phyloP scores from a whole-genome alignment of 257 asterid species.

The Agastache rugosa region DNA sequence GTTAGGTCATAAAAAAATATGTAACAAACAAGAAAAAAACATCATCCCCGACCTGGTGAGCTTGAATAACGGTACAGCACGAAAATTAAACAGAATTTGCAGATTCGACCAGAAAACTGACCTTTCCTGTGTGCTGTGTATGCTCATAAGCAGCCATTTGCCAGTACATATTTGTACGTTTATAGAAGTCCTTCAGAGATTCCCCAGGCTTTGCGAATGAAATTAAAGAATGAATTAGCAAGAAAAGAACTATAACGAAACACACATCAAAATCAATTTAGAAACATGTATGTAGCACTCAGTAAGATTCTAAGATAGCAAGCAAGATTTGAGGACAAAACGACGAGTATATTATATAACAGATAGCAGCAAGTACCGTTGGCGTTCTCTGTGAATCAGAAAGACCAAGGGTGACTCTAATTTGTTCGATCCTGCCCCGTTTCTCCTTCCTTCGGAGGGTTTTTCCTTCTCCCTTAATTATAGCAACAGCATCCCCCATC shows the following conservation, averaged over 20 bases:
- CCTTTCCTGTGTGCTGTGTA: conserved; percentile 99
- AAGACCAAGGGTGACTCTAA: conserved; percentile 96
- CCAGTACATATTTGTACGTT: conserved; percentile 97
- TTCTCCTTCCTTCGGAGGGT: conserved; percentile 90
- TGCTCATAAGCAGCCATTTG: conserved; percentile 99
- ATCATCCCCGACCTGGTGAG: no score
- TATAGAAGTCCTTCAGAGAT: conserved; percentile 86
- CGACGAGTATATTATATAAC: background rate
- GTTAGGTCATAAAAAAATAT: background rate
- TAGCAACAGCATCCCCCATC: conserved; percentile 91
- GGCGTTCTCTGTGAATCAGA: conserved; percentile 99
- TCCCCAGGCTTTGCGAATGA: conserved; percentile 78
- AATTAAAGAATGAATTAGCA: conserved; percentile 24
- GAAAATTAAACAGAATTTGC: background rate
- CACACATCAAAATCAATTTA: background rate
- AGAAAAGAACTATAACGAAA: no score
- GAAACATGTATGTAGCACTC: background rate
- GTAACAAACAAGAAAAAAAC: no score
- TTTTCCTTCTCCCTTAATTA: conserved; percentile 86
- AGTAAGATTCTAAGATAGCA: background rate
- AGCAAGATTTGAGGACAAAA: background rate
- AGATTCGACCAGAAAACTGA: conserved; percentile 44
- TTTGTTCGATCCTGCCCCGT: conserved; percentile 86
- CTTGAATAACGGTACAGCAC: no score
- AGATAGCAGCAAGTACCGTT: conserved; percentile 50